Evolutionary conservation across 148 eudicot species (phyloP), one percentile per base, ranked within the genome.

Genomic region (Gaultheria prostrata): DNA sequence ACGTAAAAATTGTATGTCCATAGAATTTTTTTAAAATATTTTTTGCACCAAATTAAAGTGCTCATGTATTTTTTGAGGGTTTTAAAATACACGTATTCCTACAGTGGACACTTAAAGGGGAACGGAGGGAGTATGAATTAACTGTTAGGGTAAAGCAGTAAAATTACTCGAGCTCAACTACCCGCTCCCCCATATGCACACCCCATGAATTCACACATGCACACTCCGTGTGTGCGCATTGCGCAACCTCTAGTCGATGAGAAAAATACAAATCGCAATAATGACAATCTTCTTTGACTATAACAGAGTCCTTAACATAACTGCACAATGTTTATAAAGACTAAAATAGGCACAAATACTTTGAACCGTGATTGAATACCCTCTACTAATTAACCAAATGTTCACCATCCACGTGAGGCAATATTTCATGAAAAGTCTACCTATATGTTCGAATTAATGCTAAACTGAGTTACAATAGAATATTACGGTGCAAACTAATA

Each of bases 401-500:
- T 48, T 3, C 20, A 80, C 15, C 35, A 33, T n/a, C 48, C 46
- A 54, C 56, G 43, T 39, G 43, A 39, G 43, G 6, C 43, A 39
- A 33, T 71, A 71, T 9, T 74, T 20, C 26, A 76, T n/a, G 11
- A 6, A 10, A 18, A 21, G 8, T 45, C 7, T 12, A 76, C 5
- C 45, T 39, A 61, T 21, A 79, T 35, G 43, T n/a, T 35, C 17
- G 32, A 67, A 26, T 32, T 70, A 70, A 32, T 30, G 43, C 28
- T 1, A 71, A 70, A 72, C 28, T 32, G 14, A 45, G 20, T 53
- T 51, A n/a, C 45, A 21, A 32, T 18, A 46, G 57, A 46, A 20
- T 20, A 67, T 35, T 56, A 50, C 43, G 50, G 21, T 83, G 32
- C 30, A 13, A 82, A 79, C 84, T 10, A 46, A 82, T 13, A 78